Base-by-base conservation (phyloP, 2,329 filamentous ascomycete genomes). In the Orbilia javanica region DNA sequence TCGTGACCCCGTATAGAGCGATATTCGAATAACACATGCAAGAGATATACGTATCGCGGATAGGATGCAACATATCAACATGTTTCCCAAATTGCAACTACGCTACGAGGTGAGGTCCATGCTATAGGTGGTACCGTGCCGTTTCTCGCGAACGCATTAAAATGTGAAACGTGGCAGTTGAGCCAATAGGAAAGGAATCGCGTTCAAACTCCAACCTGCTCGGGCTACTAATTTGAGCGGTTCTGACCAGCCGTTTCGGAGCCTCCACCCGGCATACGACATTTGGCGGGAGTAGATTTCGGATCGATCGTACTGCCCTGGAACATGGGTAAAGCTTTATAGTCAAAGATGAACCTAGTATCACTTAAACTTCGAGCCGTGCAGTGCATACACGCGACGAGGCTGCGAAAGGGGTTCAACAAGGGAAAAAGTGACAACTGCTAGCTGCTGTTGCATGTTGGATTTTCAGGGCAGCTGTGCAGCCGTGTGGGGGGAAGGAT, bases 191-290 rank as follows among this genome's bases (percentile, higher is more conserved):
- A 60, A 42, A 5, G 52, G 18, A 39, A 60, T 60, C 20, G 4
- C 34, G 15, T 42, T 42, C 55, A 42, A 60, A 42, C 53, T 39
- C 34, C 53, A 60, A 60, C 53, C 15, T 60, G 31, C 53, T 39
- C 31, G 13, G 25, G 31, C 20, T 60, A 8, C 53, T 42, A 39
- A 60, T 60, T 60, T 60, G 31, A 60, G 55, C 55, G 20, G 13
- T 36, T 11, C 10, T 29, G 29, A 31, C 18, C 22, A 34, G 52
- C 29, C 29, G 52, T 57, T 57, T 57, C 29, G 22, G 52, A 29
- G 31, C 46, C 8, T 39, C 20, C 20, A 50, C 22, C 46, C 46
- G 46, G 25, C 5, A 13, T 39, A 15, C 36, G 2, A 39, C 36
- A n/a, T 13, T 39, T 39, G 36, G n/a, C 36, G 36, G 36, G 36